These are phyloP conservation scores for Leishmania guyanensis DNA, from an alignment of 208 protist species.

Conservation along the genomic window DNA sequence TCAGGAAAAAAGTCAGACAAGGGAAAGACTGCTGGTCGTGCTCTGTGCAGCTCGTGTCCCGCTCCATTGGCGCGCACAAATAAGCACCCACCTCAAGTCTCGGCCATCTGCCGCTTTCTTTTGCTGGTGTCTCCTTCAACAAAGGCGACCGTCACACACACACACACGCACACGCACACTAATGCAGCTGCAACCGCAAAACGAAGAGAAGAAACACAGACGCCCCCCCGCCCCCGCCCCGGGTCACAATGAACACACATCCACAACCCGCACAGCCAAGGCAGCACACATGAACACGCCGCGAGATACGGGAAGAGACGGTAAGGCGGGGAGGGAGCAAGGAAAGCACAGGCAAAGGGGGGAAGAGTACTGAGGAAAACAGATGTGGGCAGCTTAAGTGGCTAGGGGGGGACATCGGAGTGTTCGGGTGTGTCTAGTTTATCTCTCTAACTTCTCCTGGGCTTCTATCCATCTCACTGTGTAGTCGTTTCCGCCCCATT, in stretches of 20 bases:
- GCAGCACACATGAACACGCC: neutral
- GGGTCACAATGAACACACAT: neutral
- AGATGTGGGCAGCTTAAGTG: neutral
- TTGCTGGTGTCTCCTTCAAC: neutral
- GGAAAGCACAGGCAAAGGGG: neutral
- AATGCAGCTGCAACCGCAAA: too few relatives aligned
- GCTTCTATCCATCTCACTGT: neutral
- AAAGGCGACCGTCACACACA: neutral
- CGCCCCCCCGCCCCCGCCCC: neutral
- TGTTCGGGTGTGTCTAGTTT: neutral
- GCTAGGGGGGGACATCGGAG: neutral
- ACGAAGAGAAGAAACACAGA: neutral
- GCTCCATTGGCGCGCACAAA: too few relatives aligned
- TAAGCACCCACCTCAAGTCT: neutral
- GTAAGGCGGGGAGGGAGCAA: neutral
- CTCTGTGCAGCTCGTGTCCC: neutral
- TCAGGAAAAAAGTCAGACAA: neutral
- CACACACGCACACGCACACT: neutral
- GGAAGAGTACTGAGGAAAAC: neutral
- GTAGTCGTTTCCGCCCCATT: neutral
- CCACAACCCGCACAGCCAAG: neutral
- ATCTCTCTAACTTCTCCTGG: neutral
- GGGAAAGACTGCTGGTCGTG: neutral
- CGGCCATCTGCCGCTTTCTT: neutral
- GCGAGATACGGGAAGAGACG: neutral